Percentiles rank a stretch among this genome's conserved stretches.
Conservation (phyloP, 2,329 filamentous ascomycete species). For the Xylariales sp. region DNA sequence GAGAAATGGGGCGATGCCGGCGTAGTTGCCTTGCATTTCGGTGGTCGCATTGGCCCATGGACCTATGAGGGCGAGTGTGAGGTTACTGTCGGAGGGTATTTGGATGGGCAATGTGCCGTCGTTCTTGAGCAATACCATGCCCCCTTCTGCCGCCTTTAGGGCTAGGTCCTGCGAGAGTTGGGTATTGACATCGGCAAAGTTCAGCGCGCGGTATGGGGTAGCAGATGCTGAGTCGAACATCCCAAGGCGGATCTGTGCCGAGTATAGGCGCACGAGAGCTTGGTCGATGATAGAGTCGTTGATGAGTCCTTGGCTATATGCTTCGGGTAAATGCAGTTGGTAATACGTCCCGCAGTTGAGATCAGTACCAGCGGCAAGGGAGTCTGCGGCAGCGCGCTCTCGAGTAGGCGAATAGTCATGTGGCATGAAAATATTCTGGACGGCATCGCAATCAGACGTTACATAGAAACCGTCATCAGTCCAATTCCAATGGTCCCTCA, state of each 20-base stretch:
- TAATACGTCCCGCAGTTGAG: constrained; percentile 27
- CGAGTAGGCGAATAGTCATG: constrained; percentile 30
- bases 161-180: constrained; percentile 18
- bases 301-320: constrained; percentile 25
- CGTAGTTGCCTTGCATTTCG: constrained; percentile 31
- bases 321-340: constrained; percentile 20
- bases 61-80: constrained; percentile 19
- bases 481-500: constrained; percentile 63
- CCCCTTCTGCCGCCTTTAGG: constrained; percentile 19
- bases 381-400: constrained; percentile 26
- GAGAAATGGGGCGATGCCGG: constrained; percentile 50
- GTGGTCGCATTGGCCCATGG: constrained; percentile 22
- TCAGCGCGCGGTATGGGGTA: constrained; percentile 18
- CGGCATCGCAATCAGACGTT: constrained; percentile 60
- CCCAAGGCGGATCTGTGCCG: constrained; percentile 25
- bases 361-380: constrained; percentile 32
- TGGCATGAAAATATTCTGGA: constrained; percentile 49
- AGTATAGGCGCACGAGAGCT: constrained; percentile 23
- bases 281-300: constrained; percentile 21
- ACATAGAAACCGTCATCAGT: constrained; percentile 57
- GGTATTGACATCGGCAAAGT: constrained; percentile 19
- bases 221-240: constrained; percentile 25
- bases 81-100: constrained; percentile 13
- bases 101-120: constrained; percentile 19
- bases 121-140: constrained; percentile 24